These are phyloP conservation scores for Platanthera zijinensis DNA, from an alignment of 106 monocot species.

Conservation along the genomic window DNA sequence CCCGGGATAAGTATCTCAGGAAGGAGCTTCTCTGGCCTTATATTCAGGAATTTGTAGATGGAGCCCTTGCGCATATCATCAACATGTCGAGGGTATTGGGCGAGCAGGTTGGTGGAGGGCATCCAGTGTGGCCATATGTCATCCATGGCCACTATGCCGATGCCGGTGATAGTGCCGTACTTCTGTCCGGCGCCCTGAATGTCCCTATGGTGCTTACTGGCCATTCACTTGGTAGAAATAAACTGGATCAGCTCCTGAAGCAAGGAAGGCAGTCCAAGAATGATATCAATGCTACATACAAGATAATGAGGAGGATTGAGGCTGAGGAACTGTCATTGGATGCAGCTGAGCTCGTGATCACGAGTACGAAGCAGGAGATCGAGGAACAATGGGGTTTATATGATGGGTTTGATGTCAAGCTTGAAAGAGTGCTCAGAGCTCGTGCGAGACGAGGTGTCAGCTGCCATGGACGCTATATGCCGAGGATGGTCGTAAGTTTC, in stretches of 20 bases:
- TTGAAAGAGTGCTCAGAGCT: constrained; percentile 79
- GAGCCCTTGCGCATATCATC: constrained; percentile 69
- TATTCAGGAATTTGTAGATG: constrained; percentile 89
- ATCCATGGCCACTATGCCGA: constrained; percentile 95
- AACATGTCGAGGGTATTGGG: constrained; percentile 90
- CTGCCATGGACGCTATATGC: constrained; percentile 88
- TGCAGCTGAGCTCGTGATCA: constrained; percentile 84
- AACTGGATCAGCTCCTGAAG: constrained; percentile 83
- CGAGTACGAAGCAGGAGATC: constrained; percentile 92
- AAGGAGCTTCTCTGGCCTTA: constrained; percentile 92
- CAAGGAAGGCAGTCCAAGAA: constrained; percentile 83
- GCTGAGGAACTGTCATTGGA: constrained; percentile 87
- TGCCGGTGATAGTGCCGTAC: constrained; percentile 86
- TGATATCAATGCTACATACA: constrained; percentile 93
- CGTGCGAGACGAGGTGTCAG: constrained; percentile 47
- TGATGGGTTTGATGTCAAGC: constrained; percentile 93
- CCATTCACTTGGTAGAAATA: constrained; percentile 92
- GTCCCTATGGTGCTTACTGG: constrained; percentile 96
- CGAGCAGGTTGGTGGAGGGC: constrained; percentile 77
- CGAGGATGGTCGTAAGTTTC: constrained; percentile 83
- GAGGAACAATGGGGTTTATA: constrained; percentile 99
- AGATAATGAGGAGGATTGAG: constrained; percentile 92
- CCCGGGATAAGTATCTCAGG: constrained; percentile 56
- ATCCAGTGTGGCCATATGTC: constrained; percentile 87
- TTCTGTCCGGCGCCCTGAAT: constrained; percentile 86